Conservation (phyloP, 2,329 filamentous ascomycete species). For the Botrytis galanthina region DNA sequence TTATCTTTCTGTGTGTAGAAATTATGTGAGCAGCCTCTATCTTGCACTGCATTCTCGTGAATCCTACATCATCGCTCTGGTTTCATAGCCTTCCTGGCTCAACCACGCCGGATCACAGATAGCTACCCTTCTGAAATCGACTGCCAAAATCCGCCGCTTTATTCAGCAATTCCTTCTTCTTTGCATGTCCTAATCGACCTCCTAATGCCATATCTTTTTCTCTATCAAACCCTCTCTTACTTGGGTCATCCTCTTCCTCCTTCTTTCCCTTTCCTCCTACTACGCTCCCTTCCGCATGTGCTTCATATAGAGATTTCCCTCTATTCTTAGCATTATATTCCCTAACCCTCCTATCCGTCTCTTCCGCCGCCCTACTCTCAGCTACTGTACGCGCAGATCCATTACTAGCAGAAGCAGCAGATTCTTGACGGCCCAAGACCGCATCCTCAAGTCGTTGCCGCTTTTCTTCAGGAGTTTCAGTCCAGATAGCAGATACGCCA, state of each 20-base stretch:
- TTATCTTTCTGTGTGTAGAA: background rate
- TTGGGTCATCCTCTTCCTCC: slow-evolving; percentile 80
- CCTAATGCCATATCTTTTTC: slow-evolving; percentile 91
- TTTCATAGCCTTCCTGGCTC: background rate
- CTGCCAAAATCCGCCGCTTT: slow-evolving; percentile 75
- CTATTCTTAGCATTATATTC: slow-evolving; percentile 58
- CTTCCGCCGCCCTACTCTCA: slow-evolving; percentile 41
- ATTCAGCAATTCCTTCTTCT: slow-evolving; percentile 75
- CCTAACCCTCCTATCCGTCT: slow-evolving; percentile 49
- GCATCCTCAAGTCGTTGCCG: slow-evolving; percentile 76
- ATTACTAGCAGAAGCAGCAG: slow-evolving; percentile 16
- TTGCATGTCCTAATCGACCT: slow-evolving; percentile 66
- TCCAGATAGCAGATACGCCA: slow-evolving; percentile 62
- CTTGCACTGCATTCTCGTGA: background rate
- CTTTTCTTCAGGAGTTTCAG: slow-evolving; percentile 87
- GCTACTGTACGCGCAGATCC: slow-evolving; percentile 24
- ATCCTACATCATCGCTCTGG: background rate
- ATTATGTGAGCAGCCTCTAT: background rate
- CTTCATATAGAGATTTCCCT: slow-evolving; percentile 57
- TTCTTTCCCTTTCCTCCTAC: slow-evolving; percentile 27
- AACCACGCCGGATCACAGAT: slow-evolving; percentile 44
- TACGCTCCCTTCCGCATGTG: slow-evolving; percentile 44
- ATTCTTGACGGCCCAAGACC: slow-evolving; percentile 65
- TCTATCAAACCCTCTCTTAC: slow-evolving; percentile 80
- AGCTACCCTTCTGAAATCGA: slow-evolving; percentile 45